phyloP scores from a whole-genome alignment of 371 early-diverging fungal genomes.

The Mucor mucedo region DNA sequence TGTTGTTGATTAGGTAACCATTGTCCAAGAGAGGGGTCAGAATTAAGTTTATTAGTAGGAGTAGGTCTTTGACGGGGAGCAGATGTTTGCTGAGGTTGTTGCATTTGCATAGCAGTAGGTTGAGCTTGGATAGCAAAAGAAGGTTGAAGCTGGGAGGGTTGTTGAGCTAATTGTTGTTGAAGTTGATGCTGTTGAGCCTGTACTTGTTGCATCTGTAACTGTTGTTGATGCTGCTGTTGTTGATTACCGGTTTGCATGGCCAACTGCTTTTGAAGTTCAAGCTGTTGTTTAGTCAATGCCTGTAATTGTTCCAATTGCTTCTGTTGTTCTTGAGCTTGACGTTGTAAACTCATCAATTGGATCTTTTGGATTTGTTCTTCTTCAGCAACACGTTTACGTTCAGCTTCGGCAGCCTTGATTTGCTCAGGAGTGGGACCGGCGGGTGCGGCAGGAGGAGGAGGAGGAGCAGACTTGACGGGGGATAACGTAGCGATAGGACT shows the following conservation, averaged over 20 bases:
- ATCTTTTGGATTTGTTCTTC: slow-evolving; percentile 33
- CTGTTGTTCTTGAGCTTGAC: slow-evolving; percentile 35
- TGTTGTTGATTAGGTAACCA: slow-evolving; percentile 33
- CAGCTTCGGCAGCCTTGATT: slow-evolving; percentile 21
- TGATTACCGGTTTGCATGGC: slow-evolving; percentile 38
- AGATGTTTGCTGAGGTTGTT: slow-evolving; percentile 15
- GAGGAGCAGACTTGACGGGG: slow-evolving; percentile 17
- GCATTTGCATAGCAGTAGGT: slow-evolving; percentile 5
- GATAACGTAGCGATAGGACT: slow-evolving; percentile 12
- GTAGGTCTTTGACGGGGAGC: slow-evolving; percentile 33
- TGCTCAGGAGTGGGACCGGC: slow-evolving; percentile 30
- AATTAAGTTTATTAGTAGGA: slow-evolving; percentile 26
- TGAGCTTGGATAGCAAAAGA: slow-evolving; percentile 16
- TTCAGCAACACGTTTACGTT: slow-evolving; percentile 24
- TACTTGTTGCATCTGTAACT: slow-evolving; percentile 26
- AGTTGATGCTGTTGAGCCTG: slow-evolving; percentile 45
- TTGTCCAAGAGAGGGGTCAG: slow-evolving; percentile 39
- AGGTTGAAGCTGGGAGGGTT: slow-evolving; percentile 26
- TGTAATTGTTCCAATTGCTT: slow-evolving; percentile 37
- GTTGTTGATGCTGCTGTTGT: slow-evolving; percentile 51
- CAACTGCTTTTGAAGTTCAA: slow-evolving; percentile 29
- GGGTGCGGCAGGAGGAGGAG: slow-evolving; percentile 15
- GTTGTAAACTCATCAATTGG: slow-evolving; percentile 31
- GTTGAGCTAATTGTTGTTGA: slow-evolving; percentile 23
- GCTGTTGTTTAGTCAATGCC: slow-evolving; percentile 35